phyloP scores from a whole-genome alignment of 805 yeast genomes.

The Blastobotrys chiropterorum region DNA sequence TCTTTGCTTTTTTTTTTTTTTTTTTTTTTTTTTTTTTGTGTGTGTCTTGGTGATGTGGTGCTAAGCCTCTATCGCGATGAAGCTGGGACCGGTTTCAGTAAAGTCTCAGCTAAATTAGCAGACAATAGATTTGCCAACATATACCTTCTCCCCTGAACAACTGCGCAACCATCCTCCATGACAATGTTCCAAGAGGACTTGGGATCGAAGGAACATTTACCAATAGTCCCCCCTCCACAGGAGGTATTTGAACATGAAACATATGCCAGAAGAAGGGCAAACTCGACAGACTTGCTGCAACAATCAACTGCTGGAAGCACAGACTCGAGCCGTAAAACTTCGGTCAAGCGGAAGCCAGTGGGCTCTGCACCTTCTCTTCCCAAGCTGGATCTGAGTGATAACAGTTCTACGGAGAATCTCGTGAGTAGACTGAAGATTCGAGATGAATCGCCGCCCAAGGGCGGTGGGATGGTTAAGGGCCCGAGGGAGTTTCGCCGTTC shows the following conservation, averaged over 20 bases:
- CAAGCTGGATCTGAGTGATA: constrained; percentile 1
- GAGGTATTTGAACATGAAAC: no score
- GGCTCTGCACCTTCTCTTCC: constrained; percentile 17
- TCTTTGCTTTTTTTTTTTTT: no score
- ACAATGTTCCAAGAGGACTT: constrained; percentile 1
- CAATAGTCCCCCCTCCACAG: no score
- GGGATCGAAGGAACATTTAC: background rate
- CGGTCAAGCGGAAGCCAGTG: constrained; percentile 16
- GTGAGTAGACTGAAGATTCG: background rate
- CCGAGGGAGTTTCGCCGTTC: no score
- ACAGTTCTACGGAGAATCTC: background rate
- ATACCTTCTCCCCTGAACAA: no score
- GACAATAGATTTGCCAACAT: background rate
- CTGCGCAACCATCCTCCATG: no score
- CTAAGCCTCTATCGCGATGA: no score
- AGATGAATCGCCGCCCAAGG: background rate
- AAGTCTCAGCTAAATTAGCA: background rate
- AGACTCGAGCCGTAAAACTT: background rate
- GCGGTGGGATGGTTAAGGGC: background rate
- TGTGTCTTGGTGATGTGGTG: no score
- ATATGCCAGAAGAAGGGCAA: no score
- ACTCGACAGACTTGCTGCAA: no score
- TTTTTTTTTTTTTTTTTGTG: no score
- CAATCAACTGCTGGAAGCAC: background rate
- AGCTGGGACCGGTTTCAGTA: no score